Base-by-base conservation (phyloP, 768 basidiomycete species). In the Lentinula lateritia region DNA sequence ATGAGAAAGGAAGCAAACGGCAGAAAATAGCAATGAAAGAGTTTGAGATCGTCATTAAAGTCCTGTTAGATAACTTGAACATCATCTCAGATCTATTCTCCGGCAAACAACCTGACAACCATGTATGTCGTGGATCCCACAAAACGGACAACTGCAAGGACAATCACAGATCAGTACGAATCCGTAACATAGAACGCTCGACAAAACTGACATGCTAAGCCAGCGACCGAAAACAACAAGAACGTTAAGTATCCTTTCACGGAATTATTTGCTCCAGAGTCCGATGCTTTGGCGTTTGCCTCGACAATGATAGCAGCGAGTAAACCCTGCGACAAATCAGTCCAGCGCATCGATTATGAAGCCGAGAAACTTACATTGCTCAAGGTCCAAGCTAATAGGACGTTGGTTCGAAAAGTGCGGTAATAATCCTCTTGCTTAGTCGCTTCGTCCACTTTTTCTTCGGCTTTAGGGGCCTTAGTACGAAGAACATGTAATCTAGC, bases 231-330 rank as follows among this genome's bases (percentile, higher is more conserved):
- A 74, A 88, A 95, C 60, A 98, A 73, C 62, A 97, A 77, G 71
- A 95, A 93, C 15, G 88, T 83, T 88, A 96, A 90, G 70, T 96
- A 96, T 1, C 92, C 92, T 60, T 85, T 86, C 3, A 94, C 90
- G 34, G 85, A 80, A 0, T 71, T 72, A 32, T 76, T 76, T 2
- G 83, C 83, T 18, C 80, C 75, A 6, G 70, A 70, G 50, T 72
- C 75, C 35, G 80, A 72, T 1, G 87, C 81, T 35, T 75, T 85
- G 23, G 76, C 78, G 10, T 82, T 84, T 62, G 84, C 75, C 23
- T 81, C 72, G 56, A 87, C 80, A 48, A 96, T 87, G 38, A 80
- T 80, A 43, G 92, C 91, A 1, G 84, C 92, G 5, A 96, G 77
- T 28, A 92, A 75, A 9, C 79, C 87, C 86, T 89, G 61, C 6